These are phyloP conservation scores for Apophysomyces elegans DNA, from an alignment of 371 early-diverging fungal species.

Conservation along the genomic window DNA sequence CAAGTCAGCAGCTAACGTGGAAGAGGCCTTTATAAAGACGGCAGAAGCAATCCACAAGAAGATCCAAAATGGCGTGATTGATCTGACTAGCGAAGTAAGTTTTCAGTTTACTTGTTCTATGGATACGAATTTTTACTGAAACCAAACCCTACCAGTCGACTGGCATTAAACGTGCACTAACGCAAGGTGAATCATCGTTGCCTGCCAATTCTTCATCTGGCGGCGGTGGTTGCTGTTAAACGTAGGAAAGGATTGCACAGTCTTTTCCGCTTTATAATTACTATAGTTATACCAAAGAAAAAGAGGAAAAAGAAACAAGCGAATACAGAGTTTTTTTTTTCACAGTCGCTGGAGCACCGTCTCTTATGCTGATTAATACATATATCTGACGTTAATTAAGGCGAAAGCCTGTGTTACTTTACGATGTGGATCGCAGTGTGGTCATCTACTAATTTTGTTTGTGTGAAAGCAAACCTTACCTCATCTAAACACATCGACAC, in stretches of 20 bases:
- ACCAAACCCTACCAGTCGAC: constrained; percentile 31
- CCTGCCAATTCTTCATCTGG: constrained; percentile 48
- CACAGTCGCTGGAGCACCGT: too few relatives aligned
- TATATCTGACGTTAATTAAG: too few relatives aligned
- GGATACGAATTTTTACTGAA: not conserved
- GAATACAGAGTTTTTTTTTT: too few relatives aligned
- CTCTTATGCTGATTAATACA: too few relatives aligned
- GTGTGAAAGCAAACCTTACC: too few relatives aligned
- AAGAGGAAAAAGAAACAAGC: not conserved
- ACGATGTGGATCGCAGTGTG: too few relatives aligned
- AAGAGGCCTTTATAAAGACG: constrained; percentile 64
- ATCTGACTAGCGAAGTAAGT: constrained; percentile 49
- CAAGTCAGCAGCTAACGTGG: constrained; percentile 91
- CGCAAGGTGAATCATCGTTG: constrained; percentile 51
- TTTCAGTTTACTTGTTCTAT: not conserved
- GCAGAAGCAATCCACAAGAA: constrained; percentile 48
- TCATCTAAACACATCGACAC: too few relatives aligned
- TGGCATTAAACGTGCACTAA: constrained; percentile 51
- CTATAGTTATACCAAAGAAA: not conserved
- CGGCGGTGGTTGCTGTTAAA: constrained; percentile 49
- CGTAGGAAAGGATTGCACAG: not conserved
- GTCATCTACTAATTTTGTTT: too few relatives aligned
- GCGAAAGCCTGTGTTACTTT: too few relatives aligned
- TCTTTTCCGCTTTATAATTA: too few relatives aligned
- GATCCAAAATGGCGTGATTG: constrained; percentile 49